Conservation (phyloP, 805 yeast genomes). For the Dipodascopsis uninucleata region DNA sequence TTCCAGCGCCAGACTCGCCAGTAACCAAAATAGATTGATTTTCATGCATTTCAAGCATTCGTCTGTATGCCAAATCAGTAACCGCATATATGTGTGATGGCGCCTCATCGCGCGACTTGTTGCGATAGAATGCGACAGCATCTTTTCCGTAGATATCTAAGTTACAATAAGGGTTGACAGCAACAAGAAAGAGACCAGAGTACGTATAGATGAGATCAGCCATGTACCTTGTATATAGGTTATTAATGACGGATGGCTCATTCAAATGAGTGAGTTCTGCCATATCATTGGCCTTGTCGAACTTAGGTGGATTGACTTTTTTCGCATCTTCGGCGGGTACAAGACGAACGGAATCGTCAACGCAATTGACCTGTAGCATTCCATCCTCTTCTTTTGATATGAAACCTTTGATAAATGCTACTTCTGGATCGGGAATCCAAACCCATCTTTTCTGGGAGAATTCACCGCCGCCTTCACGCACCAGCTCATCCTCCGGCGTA, state of each 20-base stretch:
- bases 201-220: constrained; percentile 77
- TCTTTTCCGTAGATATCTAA: constrained; percentile 67
- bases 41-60: constrained; percentile 59
- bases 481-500: constrained; percentile 2
- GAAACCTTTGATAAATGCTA: constrained; percentile 59
- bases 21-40: constrained; percentile 94
- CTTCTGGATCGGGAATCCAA: constrained; percentile 66
- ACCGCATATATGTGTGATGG: constrained; percentile 91
- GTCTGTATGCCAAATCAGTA: constrained; percentile 80
- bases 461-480: constrained; percentile 24
- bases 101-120: constrained; percentile 43
- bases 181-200: constrained; percentile 92
- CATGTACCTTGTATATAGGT: constrained; percentile 69
- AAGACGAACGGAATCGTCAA: constrained; percentile 41
- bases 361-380: constrained; percentile 41
- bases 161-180: constrained; percentile 83
- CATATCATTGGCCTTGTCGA: constrained; percentile 89
- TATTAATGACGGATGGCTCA: constrained; percentile 92
- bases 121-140: constrained; percentile 54
- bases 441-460: constrained; percentile 57
- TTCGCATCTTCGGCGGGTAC: constrained; percentile 48
- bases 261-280: constrained; percentile 91
- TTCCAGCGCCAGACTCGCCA: constrained; percentile 99
- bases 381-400: constrained; percentile 46
- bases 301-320: constrained; percentile 81